Evolutionary conservation across 768 basidiomycete species (phyloP).

Genomic region (Floccularia luteovirens): DNA sequence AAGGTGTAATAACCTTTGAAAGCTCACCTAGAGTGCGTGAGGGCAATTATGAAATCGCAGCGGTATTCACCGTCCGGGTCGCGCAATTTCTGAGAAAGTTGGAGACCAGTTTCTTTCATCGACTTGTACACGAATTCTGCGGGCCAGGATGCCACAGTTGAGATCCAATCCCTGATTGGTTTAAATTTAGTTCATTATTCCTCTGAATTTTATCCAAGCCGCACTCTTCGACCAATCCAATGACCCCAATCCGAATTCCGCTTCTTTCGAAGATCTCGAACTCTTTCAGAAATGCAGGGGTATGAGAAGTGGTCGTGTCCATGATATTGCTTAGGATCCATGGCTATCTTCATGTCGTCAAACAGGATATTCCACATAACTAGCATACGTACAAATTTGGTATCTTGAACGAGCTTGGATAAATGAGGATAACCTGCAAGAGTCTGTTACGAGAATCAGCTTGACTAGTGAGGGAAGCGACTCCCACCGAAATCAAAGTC

Average conservation of each 20-base stretch:
- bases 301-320: constrained; percentile 51
- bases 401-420: constrained; percentile 60
- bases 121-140: constrained; percentile 65
- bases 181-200: background rate
- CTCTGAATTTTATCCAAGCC: background rate
- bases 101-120: constrained; percentile 66
- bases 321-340: constrained; percentile 89
- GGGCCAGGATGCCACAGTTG: constrained; percentile 84
- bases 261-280: constrained; percentile 62
- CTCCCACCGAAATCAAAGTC: constrained; percentile 79
- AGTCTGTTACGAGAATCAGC: background rate
- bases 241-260: constrained; percentile 68
- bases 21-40: constrained; percentile 73
- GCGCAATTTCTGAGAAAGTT: constrained; percentile 66
- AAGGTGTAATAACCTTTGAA: background rate
- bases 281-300: constrained; percentile 55
- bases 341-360: constrained; percentile 38
- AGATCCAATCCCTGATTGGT: constrained; percentile 73
- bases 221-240: constrained; percentile 85
- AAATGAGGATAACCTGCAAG: constrained; percentile 12
- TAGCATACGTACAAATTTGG: constrained; percentile 53
- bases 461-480: background rate
- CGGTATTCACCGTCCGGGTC: constrained; percentile 59
- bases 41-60: constrained; percentile 79
- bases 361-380: background rate